These are phyloP conservation scores for Hanseniaspora hatyaiensis DNA, from an alignment of 805 yeast genomes.

Conservation along the genomic window DNA sequence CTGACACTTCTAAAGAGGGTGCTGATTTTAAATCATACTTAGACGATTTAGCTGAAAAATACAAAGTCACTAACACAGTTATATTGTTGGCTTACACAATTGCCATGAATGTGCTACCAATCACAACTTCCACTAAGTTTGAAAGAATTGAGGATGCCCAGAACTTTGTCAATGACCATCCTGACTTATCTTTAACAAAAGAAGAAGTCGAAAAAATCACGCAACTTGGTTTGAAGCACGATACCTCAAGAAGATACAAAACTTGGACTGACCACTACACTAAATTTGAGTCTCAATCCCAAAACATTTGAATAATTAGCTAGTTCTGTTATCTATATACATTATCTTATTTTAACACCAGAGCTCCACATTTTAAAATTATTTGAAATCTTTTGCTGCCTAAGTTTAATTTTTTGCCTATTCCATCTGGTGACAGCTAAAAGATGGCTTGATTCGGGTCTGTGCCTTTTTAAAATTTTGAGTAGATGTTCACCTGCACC, in stretches of 20 bases:
- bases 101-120: constrained; percentile 53
- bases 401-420: constrained; percentile 9
- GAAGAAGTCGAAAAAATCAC: constrained; percentile 41
- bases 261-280: constrained; percentile 24
- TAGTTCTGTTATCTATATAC: constrained; percentile 5
- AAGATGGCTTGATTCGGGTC: constrained; percentile 1
- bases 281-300: constrained; percentile 23
- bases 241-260: constrained; percentile 27
- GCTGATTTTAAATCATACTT: constrained; percentile 30
- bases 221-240: constrained; percentile 32
- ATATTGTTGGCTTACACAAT: constrained; percentile 60
- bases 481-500: constrained; percentile 59
- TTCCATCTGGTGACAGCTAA: constrained; percentile 15
- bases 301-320: constrained; percentile 12
- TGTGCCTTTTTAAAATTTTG: constrained; percentile 36
- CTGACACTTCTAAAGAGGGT: constrained; percentile 12
- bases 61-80: constrained; percentile 49
- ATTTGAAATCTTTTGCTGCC: constrained; percentile 16
- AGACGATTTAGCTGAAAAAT: constrained; percentile 42
- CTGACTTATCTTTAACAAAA: constrained; percentile 36
- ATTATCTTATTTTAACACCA: neutral
- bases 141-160: constrained; percentile 48
- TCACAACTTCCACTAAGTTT: constrained; percentile 56
- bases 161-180: constrained; percentile 35
- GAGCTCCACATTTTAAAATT: constrained; percentile 4